Percentiles rank a stretch among this genome's conserved stretches.
Evolutionary conservation across 441 rosid species (phyloP).

Genomic region (Gossypium gossypioides): DNA sequence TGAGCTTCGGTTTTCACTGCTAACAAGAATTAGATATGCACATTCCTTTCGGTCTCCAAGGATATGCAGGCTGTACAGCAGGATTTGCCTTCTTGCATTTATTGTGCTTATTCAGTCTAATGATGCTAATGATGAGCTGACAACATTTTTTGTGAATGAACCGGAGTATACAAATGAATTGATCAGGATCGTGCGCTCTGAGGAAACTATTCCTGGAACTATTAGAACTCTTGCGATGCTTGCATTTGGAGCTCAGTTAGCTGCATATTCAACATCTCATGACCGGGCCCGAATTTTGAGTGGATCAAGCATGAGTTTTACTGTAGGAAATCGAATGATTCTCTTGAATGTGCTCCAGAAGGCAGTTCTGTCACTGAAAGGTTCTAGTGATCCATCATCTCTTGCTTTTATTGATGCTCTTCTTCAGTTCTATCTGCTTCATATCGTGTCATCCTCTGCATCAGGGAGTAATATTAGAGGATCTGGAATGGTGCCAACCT

Average conservation of each 20-base stretch:
- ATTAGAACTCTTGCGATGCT: constrained; percentile 92
- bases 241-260: constrained; percentile 91
- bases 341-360: constrained; percentile 95
- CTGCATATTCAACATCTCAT: constrained; percentile 91
- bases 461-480: constrained; percentile 87
- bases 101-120: constrained; percentile 87
- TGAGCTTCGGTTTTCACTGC: constrained; percentile 74
- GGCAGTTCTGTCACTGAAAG: constrained; percentile 73
- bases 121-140: constrained; percentile 87
- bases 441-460: constrained; percentile 92
- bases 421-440: constrained; percentile 93
- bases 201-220: constrained; percentile 74
- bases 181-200: constrained; percentile 86
- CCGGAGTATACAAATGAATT: constrained; percentile 95
- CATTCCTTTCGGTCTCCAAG: constrained; percentile 84
- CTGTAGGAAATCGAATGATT: constrained; percentile 87
- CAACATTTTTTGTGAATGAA: constrained; percentile 89
- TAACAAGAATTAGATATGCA: constrained; percentile 90
- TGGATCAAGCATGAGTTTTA: constrained; percentile 90
- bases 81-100: constrained; percentile 93
- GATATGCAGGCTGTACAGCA: constrained; percentile 79
- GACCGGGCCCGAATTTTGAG: constrained; percentile 88
- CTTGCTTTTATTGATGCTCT: constrained; percentile 93
- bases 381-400: constrained; percentile 72
- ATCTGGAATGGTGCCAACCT: constrained; percentile 92